phyloP scores from a whole-genome alignment of 2,329 filamentous ascomycete species.

The Trichoderma guizhouense region DNA sequence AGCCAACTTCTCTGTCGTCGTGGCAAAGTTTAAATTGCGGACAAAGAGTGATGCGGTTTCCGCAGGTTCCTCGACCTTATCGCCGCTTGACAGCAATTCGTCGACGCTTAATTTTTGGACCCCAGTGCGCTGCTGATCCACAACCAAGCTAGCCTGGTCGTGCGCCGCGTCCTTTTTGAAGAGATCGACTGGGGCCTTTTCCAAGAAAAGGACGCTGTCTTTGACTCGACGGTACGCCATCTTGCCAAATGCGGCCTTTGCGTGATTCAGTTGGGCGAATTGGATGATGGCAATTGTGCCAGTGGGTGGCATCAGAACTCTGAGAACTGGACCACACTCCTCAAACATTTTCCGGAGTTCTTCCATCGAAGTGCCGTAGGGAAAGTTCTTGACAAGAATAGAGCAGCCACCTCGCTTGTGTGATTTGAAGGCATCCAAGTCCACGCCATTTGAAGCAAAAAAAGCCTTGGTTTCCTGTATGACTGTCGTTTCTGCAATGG shows the following conservation, averaged over 20 bases:
- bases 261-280: constrained; percentile 74
- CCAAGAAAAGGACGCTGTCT: constrained; percentile 85
- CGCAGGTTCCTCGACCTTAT: constrained; percentile 50
- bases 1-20: constrained; percentile 70
- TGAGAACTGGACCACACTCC: constrained; percentile 76
- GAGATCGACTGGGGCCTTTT: constrained; percentile 84
- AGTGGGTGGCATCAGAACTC: constrained; percentile 85
- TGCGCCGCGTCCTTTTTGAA: constrained; percentile 47
- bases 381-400: constrained; percentile 93
- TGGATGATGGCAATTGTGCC: constrained; percentile 94
- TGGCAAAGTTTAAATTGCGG: constrained; percentile 89
- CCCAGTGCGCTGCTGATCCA: constrained; percentile 39
- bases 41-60: constrained; percentile 83
- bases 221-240: constrained; percentile 89
- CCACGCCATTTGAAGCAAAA: constrained; percentile 82
- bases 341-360: constrained; percentile 80
- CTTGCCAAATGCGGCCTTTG: constrained; percentile 76
- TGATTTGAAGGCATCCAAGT: constrained; percentile 86
- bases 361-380: constrained; percentile 73
- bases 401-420: constrained; percentile 79
- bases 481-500: constrained; percentile 90
- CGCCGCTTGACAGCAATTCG: constrained; percentile 62
- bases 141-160: constrained; percentile 30
- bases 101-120: constrained; percentile 63
- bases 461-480: constrained; percentile 96